Base-by-base conservation (phyloP, 306 rosid genomes). In the Astragalus glycyphyllos region DNA sequence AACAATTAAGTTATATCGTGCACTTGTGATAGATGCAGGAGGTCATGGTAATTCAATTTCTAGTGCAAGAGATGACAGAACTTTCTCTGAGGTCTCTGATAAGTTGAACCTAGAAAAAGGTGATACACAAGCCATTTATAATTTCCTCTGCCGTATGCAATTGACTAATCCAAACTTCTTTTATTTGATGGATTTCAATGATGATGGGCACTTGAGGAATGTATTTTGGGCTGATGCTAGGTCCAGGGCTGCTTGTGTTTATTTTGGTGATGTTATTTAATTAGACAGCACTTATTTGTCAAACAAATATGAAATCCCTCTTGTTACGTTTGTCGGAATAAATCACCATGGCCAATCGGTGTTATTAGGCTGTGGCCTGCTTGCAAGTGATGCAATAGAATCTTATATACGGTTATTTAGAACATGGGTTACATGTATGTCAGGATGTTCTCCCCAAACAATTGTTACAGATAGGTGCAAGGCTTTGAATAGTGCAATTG, bases 91-190 rank as follows among this genome's bases (percentile, higher is more conserved):
- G 20, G 68, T 47, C 61, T 73, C 87, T 41, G 80, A 79, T 40
- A 84, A 80, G 80, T 58, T 90, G 83, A 85, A 81, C 84, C 86
- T 93, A 71, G 90, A 72, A 75, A 93, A 80, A 58, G 98, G 98
- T 45, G 98, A 93, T 57, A 51, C 97, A 20, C 98, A 90, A 64
- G 92, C 94, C 72, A 87, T 93, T 61, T 90, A 93, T 83, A 93
- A 90, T 71, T 93, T 88, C 73, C 73, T 93, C 50, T 93, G 97
- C 48, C 94, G 97, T 9, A 88, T 93, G 97, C 94, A 93, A 54
- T 69, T 93, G 82, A 91, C 96, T 48, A 93, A 90, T 74, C 88
- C 96, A 15, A 88, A 90, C 81, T 93, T 93, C 90, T 93, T 88
- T 77, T 90, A 93, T 89, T 81, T 83, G 84, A 88, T 87, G 97